phyloP scores from a whole-genome alignment of 1,284 basidiomycete species.

The Anthracocystis walkeri region DNA sequence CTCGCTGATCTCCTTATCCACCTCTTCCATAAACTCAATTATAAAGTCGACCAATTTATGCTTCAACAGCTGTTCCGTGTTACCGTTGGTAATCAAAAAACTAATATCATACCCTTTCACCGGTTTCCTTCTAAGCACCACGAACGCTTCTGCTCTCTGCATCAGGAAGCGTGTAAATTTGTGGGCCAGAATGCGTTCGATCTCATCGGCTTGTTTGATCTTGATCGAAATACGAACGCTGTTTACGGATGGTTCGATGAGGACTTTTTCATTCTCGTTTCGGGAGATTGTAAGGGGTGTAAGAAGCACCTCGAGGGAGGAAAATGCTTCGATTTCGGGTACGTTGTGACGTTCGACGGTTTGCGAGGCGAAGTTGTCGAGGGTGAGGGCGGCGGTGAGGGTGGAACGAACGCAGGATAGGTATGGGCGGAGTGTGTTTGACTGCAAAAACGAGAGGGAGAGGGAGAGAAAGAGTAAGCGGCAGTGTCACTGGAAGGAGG shows the following conservation, averaged over 20 bases:
- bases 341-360: constrained; percentile 75
- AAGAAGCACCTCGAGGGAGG: constrained; percentile 79
- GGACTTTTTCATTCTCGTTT: constrained; percentile 94
- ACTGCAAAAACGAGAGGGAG: constrained; percentile 62
- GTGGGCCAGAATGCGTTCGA: constrained; percentile 94
- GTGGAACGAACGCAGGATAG: constrained; percentile 94
- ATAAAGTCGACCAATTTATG: constrained; percentile 99
- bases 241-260: constrained; percentile 97
- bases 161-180: constrained; percentile 99
- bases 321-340: constrained; percentile 73
- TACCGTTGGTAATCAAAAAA: constrained; percentile 96
- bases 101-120: constrained; percentile 92
- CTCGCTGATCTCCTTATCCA: constrained; percentile 88
- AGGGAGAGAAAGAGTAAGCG: background rate
- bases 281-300: constrained; percentile 92
- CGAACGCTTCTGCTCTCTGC: constrained; percentile 96
- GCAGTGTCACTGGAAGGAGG: background rate
- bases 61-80: constrained; percentile 97
- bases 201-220: constrained; percentile 99
- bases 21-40: constrained; percentile 99
- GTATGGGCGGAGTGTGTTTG: constrained; percentile 86
- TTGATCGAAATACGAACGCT: constrained; percentile 94
- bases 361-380: constrained; percentile 98
- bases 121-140: constrained; percentile 93
- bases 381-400: constrained; percentile 93